Base-by-base conservation (phyloP, 2,329 filamentous ascomycete species). In the Penicillium concentricum region DNA sequence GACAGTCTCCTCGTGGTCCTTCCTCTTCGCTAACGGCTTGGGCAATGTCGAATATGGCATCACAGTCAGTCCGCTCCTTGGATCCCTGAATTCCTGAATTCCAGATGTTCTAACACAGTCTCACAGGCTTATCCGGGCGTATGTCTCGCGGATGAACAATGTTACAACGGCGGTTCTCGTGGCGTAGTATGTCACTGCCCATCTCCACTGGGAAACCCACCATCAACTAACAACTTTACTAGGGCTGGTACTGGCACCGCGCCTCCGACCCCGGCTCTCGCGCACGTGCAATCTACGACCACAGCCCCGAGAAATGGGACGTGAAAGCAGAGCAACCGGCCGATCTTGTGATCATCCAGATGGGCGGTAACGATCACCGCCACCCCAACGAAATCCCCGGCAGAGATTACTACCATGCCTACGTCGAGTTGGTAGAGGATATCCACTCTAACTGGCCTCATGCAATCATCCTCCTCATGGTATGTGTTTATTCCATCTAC, bases 1-100 rank as follows among this genome's bases (percentile, higher is more conserved):
- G 69, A 79, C 81, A 0, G 67, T 87, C 4, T 81, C 81, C 0
- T 80, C 81, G 20, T 87, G 82, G 67, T 78, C 80, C 1, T 86
- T 82, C 68, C 79, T 79, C 16, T 78, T 85, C 16, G 80, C 78
- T 2, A 80, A 80, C 5, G 84, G 84, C 0, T 69, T 87, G 1
- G 84, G 84, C 3, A 78, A 83, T 41, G 82, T 81, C 3, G 84
- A 87, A 62, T 85, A 82, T 64, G 79, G 77, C 18, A 78, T 87
- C 41, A 84, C 82, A 0, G 68, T 70, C 13, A 54, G 64, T 61
- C 13, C 12, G 7, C 20, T 16, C 18, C 10, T 7, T 32, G 4
- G 4, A 32, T 32, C 5, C 18, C 4, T n/a, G 5, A n/a, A 35
- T n/a, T n/a, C 16, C n/a, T 16, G 1, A 16, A 12, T 4, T 2